Conservation (phyloP, 805 yeast species). For the Tetrapisispora nanseiensis region DNA sequence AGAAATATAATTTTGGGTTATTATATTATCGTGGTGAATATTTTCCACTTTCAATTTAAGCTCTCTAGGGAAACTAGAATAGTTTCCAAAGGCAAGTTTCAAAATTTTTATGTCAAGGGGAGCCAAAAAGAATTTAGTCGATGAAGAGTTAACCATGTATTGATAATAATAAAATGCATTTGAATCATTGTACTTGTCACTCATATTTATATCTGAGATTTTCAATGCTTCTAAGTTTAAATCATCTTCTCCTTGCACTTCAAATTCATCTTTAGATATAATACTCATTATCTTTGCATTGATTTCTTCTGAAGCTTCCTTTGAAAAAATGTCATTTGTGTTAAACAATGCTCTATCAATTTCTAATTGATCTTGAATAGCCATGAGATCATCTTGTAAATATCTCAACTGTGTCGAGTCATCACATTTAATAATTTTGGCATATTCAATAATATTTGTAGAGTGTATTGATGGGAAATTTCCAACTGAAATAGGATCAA, state of each 20-base stretch:
- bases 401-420: conserved; percentile 42
- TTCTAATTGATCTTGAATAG: conserved; percentile 41
- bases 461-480: conserved; percentile 49
- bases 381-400: conserved; percentile 49
- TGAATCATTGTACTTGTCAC: conserved; percentile 28
- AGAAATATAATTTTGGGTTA: conserved; percentile 47
- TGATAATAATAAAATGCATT: conserved; percentile 66
- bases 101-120: conserved; percentile 73
- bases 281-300: conserved; percentile 36
- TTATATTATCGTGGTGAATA: conserved; percentile 53
- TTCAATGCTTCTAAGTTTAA: conserved; percentile 3
- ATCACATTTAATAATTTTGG: conserved; percentile 65
- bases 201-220: conserved; percentile 5
- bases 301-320: conserved; percentile 48
- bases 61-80: conserved; percentile 57
- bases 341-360: conserved; percentile 52
- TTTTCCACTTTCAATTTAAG: conserved; percentile 58
- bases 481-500: conserved; percentile 32
- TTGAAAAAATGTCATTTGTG: conserved; percentile 47
- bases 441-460: conserved; percentile 37
- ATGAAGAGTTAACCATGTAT: conserved; percentile 52
- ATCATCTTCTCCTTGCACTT: conserved; percentile 2
- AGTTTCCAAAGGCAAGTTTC: conserved; percentile 49
- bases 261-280: conserved; percentile 11
- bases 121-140: conserved; percentile 59